These are phyloP conservation scores for Jatropha multifida DNA, from an alignment of 441 rosid genomes.

Conservation along the genomic window DNA sequence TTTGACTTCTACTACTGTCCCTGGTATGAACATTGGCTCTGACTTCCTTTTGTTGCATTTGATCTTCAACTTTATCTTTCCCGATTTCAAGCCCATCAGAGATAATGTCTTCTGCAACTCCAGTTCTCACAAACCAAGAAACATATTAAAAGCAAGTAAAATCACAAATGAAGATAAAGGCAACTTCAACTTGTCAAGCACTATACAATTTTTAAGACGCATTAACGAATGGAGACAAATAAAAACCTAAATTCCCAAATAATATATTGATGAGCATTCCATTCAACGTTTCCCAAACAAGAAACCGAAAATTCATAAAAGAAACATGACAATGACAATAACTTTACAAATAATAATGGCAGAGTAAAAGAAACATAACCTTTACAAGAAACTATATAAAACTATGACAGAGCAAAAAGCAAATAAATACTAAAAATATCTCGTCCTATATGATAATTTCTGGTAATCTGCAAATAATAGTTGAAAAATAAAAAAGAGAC, in stretches of 20 bases:
- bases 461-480: not conserved
- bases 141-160: not conserved
- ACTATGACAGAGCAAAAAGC: not conserved
- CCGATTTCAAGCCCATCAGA: constrained; percentile 18
- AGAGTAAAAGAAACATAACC: too few relatives aligned
- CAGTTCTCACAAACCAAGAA: constrained; percentile 9
- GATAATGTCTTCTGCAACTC: constrained; percentile 25
- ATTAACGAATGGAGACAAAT: not conserved
- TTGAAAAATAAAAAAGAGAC: not conserved
- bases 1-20: constrained; percentile 54
- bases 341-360: too few relatives aligned
- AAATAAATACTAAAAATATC: not conserved
- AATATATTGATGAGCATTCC: not conserved
- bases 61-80: constrained; percentile 32
- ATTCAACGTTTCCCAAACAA: not conserved
- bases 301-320: too few relatives aligned
- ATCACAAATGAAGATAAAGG: not conserved
- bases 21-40: constrained; percentile 24
- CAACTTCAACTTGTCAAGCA: not conserved
- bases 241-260: not conserved
- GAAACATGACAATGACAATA: too few relatives aligned
- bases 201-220: not conserved
- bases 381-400: not conserved
- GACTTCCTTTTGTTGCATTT: constrained; percentile 18
- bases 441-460: not conserved